Evolutionary conservation across 805 yeast species (phyloP).

Genomic region (Tanozyma kutaoensis): DNA sequence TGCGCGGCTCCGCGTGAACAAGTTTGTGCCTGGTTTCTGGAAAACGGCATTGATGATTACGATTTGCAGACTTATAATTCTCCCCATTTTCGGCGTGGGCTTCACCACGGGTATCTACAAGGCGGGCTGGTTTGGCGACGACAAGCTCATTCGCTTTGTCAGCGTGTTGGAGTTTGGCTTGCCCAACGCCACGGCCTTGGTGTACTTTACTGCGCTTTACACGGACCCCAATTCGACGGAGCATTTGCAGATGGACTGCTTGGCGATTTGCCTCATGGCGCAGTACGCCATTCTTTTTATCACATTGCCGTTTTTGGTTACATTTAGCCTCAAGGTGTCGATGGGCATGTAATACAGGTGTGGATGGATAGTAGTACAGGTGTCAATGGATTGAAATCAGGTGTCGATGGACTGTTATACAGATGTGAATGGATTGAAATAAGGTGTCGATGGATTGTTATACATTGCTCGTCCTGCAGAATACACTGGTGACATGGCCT

Average conservation of each 20-base stretch:
- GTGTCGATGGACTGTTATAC: too few relatives aligned
- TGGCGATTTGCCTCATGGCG: constrained; percentile 60
- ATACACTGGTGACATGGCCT: too few relatives aligned
- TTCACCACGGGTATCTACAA: constrained; percentile 41
- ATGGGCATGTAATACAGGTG: constrained; percentile 24
- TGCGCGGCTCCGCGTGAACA: constrained; percentile 50
- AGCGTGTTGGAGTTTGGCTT: constrained; percentile 63
- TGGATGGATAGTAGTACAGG: too few relatives aligned
- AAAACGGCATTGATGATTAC: constrained; percentile 49
- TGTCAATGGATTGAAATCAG: too few relatives aligned
- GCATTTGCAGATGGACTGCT: constrained; percentile 68
- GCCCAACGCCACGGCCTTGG: constrained; percentile 82
- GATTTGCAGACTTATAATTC: constrained; percentile 41
- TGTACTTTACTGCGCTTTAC: constrained; percentile 80
- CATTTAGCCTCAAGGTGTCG: constrained; percentile 48
- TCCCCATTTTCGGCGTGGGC: constrained; percentile 70
- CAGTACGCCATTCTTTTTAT: constrained; percentile 62
- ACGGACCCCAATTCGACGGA: constrained; percentile 47
- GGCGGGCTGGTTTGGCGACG: constrained; percentile 53
- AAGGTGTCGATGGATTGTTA: too few relatives aligned
- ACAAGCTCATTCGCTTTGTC: constrained; percentile 55
- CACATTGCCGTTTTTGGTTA: constrained; percentile 62
- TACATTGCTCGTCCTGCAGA: too few relatives aligned
- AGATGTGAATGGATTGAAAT: too few relatives aligned
- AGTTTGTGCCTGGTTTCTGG: constrained; percentile 61